Evolutionary conservation across 2,329 filamentous ascomycete species (phyloP).

Genomic region (Penicillium sp.): DNA sequence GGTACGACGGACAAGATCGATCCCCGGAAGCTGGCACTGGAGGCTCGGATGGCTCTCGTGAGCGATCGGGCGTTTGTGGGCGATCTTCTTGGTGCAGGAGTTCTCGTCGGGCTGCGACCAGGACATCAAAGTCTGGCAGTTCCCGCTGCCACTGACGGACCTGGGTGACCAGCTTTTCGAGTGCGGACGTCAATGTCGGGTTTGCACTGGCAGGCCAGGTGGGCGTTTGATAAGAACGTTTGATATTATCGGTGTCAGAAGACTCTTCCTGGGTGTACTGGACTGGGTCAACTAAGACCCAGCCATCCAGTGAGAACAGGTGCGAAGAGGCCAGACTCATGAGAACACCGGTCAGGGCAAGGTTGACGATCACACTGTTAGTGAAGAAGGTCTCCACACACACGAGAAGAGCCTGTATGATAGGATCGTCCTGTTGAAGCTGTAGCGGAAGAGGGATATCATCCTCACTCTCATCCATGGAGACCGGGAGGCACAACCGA

Average conservation of each 20-base stretch:
- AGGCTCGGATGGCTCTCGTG: constrained; percentile 33
- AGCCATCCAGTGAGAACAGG: constrained; percentile 85
- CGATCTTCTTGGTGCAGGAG: constrained; percentile 45
- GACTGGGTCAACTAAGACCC: constrained; percentile 78
- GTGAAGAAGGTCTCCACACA: constrained; percentile 81
- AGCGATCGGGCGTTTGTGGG: constrained; percentile 24
- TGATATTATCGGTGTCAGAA: constrained; percentile 43
- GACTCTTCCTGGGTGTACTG: constrained; percentile 54
- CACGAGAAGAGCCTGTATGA: constrained; percentile 58
- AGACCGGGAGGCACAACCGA: constrained; percentile 41
- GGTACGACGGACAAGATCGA: constrained; percentile 26
- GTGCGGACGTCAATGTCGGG: constrained; percentile 58
- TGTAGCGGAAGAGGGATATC: constrained; percentile 68
- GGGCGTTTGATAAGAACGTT: constrained; percentile 50
- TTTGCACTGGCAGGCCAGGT: constrained; percentile 56
- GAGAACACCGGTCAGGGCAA: constrained; percentile 83
- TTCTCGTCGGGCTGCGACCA: constrained; percentile 65
- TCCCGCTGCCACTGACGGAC: constrained; percentile 66
- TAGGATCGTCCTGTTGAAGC: constrained; percentile 68
- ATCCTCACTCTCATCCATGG: constrained; percentile 45
- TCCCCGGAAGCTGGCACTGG: constrained; percentile 28
- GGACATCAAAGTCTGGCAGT: constrained; percentile 74
- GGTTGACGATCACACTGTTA: constrained; percentile 89
- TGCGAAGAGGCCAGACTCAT: constrained; percentile 84
- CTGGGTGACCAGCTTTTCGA: constrained; percentile 68